Percentiles rank a stretch among this genome's conserved stretches.
Conservation (phyloP, 768 basidiomycete genomes). For the Lepiota subincarnata region DNA sequence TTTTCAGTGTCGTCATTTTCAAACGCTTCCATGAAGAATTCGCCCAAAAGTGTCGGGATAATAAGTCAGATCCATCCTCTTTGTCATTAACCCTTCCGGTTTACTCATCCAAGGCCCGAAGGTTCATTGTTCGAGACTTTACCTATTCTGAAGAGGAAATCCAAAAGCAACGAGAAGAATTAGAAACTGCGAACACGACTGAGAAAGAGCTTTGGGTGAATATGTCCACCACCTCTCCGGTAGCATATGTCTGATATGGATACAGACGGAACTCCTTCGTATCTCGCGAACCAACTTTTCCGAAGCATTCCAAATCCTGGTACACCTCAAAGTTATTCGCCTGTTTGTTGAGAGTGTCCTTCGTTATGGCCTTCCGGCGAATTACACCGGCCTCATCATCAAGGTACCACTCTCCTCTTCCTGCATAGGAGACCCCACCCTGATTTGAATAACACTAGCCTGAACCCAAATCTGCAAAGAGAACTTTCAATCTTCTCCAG, state of each 20-base stretch:
- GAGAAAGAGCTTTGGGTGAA: conserved; percentile 97
- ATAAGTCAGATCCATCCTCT: conserved; percentile 58
- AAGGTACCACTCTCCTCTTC: conserved; percentile 45
- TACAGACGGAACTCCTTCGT: conserved; percentile 85
- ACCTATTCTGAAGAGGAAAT: conserved; percentile 80
- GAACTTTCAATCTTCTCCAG: conserved; percentile 68
- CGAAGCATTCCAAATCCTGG: conserved; percentile 90
- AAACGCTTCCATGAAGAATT: conserved; percentile 90
- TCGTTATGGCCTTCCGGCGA: conserved; percentile 91
- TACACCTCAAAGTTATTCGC: conserved; percentile 88
- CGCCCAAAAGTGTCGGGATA: conserved; percentile 88
- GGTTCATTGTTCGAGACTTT: conserved; percentile 95
- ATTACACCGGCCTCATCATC: conserved; percentile 77
- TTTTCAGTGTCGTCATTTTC: conserved; percentile 87
- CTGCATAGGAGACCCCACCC: background rate
- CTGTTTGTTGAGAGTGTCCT: conserved; percentile 94
- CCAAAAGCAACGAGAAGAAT: conserved; percentile 74
- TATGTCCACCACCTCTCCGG: conserved; percentile 8
- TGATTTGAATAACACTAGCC: conserved; percentile 48
- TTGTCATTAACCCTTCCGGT: conserved; percentile 8
- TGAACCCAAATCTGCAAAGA: conserved; percentile 79
- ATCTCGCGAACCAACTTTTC: conserved; percentile 94
- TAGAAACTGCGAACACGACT: conserved; percentile 73
- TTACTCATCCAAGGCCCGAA: conserved; percentile 23
- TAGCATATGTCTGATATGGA: background rate